Evolutionary conservation across 2,329 filamentous ascomycete genomes (phyloP).

Genomic region (Nothophaeocryptopus gaeumannii): DNA sequence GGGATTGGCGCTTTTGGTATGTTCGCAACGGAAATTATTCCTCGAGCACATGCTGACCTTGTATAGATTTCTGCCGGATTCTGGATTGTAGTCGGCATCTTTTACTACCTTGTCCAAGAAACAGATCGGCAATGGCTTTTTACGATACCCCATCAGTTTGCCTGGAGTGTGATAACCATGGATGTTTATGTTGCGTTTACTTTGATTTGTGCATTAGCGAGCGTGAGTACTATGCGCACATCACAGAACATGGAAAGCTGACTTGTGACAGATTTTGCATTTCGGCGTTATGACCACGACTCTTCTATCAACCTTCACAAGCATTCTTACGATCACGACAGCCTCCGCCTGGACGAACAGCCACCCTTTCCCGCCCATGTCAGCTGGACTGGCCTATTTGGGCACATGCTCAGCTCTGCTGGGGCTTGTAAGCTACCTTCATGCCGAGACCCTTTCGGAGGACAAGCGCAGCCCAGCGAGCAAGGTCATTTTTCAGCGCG

Average conservation of each 20-base stretch:
- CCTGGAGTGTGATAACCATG: conserved; percentile 36
- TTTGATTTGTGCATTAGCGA: conserved; percentile 27
- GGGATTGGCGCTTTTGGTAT: conserved; percentile 29
- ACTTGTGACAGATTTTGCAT: conserved; percentile 38
- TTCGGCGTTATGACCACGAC: conserved; percentile 41
- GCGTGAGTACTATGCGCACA: conserved; percentile 26
- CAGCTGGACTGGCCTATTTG: conserved; percentile 23
- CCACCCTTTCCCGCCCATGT: conserved; percentile 31
- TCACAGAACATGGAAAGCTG: no score
- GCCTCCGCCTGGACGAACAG: conserved; percentile 35
- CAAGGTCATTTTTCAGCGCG: conserved; percentile 12
- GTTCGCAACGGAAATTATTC: not conserved
- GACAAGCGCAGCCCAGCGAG: conserved; percentile 1
- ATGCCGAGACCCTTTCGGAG: conserved; percentile 21
- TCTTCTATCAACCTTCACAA: conserved; percentile 39
- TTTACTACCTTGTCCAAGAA: conserved; percentile 37
- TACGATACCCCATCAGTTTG: conserved; percentile 36
- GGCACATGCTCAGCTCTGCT: conserved; percentile 27
- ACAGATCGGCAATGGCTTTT: conserved; percentile 41
- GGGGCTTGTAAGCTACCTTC: conserved; percentile 32
- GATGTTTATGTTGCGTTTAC: conserved; percentile 29
- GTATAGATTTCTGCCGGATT: conserved; percentile 35
- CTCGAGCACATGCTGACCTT: not conserved
- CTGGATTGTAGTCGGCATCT: conserved; percentile 36
- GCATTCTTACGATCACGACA: conserved; percentile 34